Conservation (phyloP, 352 stramenopile species). For the Bremia lactucae region DNA sequence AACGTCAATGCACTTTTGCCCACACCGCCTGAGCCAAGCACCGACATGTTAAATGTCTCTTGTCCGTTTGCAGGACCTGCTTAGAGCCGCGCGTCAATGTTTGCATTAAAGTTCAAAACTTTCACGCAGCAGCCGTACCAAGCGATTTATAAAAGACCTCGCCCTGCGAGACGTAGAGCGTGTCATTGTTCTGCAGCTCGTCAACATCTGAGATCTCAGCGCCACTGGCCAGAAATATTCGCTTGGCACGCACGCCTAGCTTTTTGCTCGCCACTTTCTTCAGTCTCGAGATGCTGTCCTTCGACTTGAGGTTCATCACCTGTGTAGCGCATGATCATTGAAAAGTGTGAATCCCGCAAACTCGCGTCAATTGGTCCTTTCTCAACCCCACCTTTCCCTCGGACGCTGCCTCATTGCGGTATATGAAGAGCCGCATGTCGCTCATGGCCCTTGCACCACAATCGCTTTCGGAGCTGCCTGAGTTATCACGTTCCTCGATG, state of each 20-base stretch:
- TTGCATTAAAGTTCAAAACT: background rate
- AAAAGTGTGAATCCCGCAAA: constrained; percentile 1
- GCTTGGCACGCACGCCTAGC: constrained; percentile 61
- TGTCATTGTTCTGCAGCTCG: constrained; percentile 85
- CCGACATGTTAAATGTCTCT: constrained; percentile 80
- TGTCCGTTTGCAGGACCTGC: constrained; percentile 49
- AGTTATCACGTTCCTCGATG: constrained; percentile 16
- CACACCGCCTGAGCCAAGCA: constrained; percentile 83
- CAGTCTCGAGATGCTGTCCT: constrained; percentile 59
- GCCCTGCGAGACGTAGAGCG: constrained; percentile 76
- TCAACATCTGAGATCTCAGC: constrained; percentile 81
- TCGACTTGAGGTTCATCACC: constrained; percentile 74
- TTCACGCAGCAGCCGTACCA: constrained; percentile 11
- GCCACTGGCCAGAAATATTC: constrained; percentile 68
- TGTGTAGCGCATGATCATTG: background rate
- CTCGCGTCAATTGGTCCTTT: background rate
- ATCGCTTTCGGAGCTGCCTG: constrained; percentile 2
- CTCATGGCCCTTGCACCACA: constrained; percentile 31
- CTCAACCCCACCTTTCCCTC: constrained; percentile 51
- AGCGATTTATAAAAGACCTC: constrained; percentile 78
- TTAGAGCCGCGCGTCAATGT: background rate
- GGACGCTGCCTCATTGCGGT: constrained; percentile 76
- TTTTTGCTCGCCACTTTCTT: constrained; percentile 83
- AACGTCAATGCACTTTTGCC: constrained; percentile 86
- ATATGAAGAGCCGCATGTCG: constrained; percentile 81